These are phyloP conservation scores for Scutellaria minor DNA, from an alignment of 257 asterid genomes.

Conservation along the genomic window DNA sequence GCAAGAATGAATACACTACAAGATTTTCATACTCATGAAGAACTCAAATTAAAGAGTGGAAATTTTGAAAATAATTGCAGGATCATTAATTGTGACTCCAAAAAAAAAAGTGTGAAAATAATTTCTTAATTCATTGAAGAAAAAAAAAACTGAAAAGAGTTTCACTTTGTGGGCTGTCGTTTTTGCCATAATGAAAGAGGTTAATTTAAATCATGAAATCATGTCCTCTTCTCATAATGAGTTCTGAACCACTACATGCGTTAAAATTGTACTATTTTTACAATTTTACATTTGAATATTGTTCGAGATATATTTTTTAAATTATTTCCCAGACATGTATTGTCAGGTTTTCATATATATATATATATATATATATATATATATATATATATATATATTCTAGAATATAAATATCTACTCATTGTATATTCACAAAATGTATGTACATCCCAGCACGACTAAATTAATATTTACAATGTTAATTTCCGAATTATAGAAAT, in stretches of 20 bases:
- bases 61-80: too few species aligned
- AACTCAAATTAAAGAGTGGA: too few species aligned
- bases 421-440: constrained; percentile 25
- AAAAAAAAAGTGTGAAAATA: too few species aligned
- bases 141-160: not conserved
- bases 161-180: constrained; percentile 31
- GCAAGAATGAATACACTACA: too few species aligned
- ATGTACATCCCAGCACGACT: constrained; percentile 38
- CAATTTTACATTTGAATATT: not conserved
- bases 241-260: not conserved
- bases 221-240: constrained; percentile 18
- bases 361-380: too few species aligned
- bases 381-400: too few species aligned
- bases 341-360: not conserved
- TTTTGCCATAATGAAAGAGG: constrained; percentile 23
- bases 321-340: not conserved
- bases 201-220: constrained; percentile 25
- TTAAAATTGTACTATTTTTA: constrained; percentile 8
- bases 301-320: not conserved
- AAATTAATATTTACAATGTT: constrained; percentile 40
- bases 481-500: too few species aligned
- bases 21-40: too few species aligned
- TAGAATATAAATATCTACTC: not conserved
- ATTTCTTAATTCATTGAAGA: too few species aligned
- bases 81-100: too few species aligned